Base-by-base conservation (phyloP, 2,329 filamentous ascomycete genomes). In the Aspergillus fumigatiaffinis region DNA sequence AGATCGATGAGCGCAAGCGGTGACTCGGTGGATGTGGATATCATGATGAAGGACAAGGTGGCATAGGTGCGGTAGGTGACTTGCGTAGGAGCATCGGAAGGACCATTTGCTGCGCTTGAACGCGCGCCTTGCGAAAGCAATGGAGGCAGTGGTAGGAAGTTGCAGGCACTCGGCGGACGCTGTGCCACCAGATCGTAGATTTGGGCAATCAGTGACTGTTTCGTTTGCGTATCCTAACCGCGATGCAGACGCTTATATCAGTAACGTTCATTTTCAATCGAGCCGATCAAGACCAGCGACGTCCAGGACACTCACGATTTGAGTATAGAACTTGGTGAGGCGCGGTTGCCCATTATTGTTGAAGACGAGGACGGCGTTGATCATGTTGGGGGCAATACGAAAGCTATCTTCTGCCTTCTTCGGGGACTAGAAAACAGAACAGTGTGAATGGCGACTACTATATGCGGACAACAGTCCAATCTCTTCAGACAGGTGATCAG, bases 61-160 rank as follows among this genome's bases (percentile, higher is more conserved):
- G 94, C 94, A 72, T 97, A 99, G 82, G 96, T 91, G 57, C 94
- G 91, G 82, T 99, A 99, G 8, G 94, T 97, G 49, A 99, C 92
- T 59, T 97, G 89, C 5, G 92, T 94, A 9, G 94, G 94, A 10
- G 92, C 89, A 76, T 97, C 94, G 71, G 91, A 92, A 76, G 86
- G 87, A 42, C 87, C 84, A 60, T 68, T 72, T 49, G 75, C 71
- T 52, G 75, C 74, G 66, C 76, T 77, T 61, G 77, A 76, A 62
- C 75, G 76, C 55, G 77, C 73, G 60, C 66, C 84, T 60, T 84
- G 79, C 52, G 80, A 68, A 76, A 88, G 75, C 73, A 89, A 71
- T 68, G 85, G 88, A 76, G 69, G 90, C 79, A 76, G 86, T 75
- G 94, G 94, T 4, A 99, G 86, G 78, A 99, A 99, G 79, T 99